A percentile compares a stretch with the other conserved stretches of the same genome.
Evolutionary conservation across 2,329 filamentous ascomycete genomes (phyloP).

Genomic region (Talaromyces sp.): DNA sequence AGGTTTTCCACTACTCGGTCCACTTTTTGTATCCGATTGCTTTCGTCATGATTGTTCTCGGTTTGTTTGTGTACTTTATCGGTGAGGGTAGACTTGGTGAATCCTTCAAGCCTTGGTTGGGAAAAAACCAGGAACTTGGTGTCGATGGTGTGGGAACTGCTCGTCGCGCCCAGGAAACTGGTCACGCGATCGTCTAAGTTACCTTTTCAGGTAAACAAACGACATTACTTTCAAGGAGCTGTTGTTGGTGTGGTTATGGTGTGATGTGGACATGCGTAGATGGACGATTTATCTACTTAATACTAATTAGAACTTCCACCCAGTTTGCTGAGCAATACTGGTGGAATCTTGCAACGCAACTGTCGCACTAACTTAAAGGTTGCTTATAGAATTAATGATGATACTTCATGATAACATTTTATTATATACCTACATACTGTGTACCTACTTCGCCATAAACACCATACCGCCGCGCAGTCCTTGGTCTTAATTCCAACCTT

Average conservation of each 20-base stretch:
- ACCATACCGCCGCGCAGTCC: neutral
- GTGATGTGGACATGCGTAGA: neutral
- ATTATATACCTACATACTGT: neutral
- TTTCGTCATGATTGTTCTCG: slow-evolving; percentile 86
- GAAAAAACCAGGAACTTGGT: slow-evolving; percentile 77
- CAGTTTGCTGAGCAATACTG: slow-evolving; percentile 12
- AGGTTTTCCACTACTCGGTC: slow-evolving; percentile 75
- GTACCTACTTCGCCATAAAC: neutral
- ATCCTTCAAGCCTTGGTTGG: slow-evolving; percentile 91
- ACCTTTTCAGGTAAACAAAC: neutral
- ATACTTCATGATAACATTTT: neutral
- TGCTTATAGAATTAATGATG: neutral
- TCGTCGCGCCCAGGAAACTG: slow-evolving; percentile 15
- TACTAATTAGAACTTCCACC: slow-evolving; percentile 1
- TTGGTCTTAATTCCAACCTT: too few species aligned
- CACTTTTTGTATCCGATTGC: slow-evolving; percentile 94
- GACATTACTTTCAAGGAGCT: neutral
- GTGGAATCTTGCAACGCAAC: neutral
- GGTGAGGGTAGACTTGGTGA: slow-evolving; percentile 80
- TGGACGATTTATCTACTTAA: slow-evolving; percentile 4
- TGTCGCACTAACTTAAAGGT: neutral
- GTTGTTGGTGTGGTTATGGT: neutral
- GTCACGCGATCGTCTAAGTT: slow-evolving; percentile 16
- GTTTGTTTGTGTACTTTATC: slow-evolving; percentile 82
- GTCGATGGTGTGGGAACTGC: slow-evolving; percentile 59